Evolutionary conservation across 371 early-diverging fungal species (phyloP).

Genomic region (Mucor plumbeus): DNA sequence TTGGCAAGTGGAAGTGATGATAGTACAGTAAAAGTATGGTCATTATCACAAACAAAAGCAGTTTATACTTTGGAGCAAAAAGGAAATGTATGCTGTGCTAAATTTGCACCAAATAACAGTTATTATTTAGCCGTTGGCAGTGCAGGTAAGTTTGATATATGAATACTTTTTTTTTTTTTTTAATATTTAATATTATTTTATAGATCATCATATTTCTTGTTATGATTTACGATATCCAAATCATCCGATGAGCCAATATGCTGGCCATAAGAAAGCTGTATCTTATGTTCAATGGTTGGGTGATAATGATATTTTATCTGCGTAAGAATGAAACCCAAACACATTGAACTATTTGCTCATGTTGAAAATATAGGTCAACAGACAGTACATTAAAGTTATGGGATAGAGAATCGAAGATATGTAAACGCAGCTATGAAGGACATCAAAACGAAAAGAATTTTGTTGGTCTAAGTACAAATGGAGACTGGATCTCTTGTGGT

Average conservation of each 20-base stretch:
- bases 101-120: slow-evolving; percentile 80
- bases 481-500: slow-evolving; percentile 90
- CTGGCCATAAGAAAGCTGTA: slow-evolving; percentile 90
- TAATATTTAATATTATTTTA: neutral
- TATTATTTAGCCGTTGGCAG: slow-evolving; percentile 86
- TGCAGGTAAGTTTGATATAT: slow-evolving; percentile 59
- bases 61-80: slow-evolving; percentile 79
- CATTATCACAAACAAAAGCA: slow-evolving; percentile 67
- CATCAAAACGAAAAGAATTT: slow-evolving; percentile 95
- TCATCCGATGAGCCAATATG: slow-evolving; percentile 70
- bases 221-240: slow-evolving; percentile 82
- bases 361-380: slow-evolving; percentile 62
- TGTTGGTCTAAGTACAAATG: slow-evolving; percentile 83
- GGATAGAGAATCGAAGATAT: slow-evolving; percentile 61
- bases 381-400: slow-evolving; percentile 90
- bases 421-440: slow-evolving; percentile 75
- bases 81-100: slow-evolving; percentile 91
- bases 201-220: slow-evolving; percentile 87
- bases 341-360: neutral
- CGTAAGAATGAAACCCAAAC: slow-evolving; percentile 35
- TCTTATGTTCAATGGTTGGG: slow-evolving; percentile 89
- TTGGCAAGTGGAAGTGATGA: slow-evolving; percentile 93
- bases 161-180: neutral
- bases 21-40: slow-evolving; percentile 89
- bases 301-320: slow-evolving; percentile 77